These are phyloP conservation scores for Pseudopithomyces maydicus DNA, from an alignment of 2,329 filamentous ascomycete genomes.

Conservation along the genomic window DNA sequence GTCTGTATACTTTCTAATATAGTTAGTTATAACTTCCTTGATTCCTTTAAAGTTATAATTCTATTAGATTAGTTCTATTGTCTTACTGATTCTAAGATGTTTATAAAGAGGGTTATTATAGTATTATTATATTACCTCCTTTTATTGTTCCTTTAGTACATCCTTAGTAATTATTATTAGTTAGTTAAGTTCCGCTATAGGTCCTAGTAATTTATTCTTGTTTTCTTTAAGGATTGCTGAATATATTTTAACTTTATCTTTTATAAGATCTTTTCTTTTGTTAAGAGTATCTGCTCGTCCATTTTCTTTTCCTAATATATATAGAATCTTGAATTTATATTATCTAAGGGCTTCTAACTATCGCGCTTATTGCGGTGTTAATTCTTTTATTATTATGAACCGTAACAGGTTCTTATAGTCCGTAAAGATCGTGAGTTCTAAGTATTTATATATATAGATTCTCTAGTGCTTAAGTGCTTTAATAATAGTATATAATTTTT, in stretches of 20 bases:
- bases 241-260: neutral
- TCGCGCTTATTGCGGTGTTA: neutral
- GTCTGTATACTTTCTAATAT: neutral
- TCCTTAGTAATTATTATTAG: neutral
- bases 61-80: neutral
- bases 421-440: neutral
- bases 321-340: neutral
- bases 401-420: neutral
- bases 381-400: constrained; percentile 4
- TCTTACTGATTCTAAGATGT: neutral
- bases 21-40: neutral
- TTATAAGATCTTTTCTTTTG: too few relatives aligned
- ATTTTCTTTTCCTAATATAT: neutral
- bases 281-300: too few relatives aligned
- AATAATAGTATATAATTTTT: constrained; percentile 1
- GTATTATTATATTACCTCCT: neutral
- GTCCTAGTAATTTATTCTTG: neutral
- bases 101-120: neutral
- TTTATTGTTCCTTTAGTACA: neutral
- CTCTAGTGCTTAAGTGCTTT: constrained; percentile 3
- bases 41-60: neutral
- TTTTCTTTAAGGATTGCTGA: neutral
- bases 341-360: neutral
- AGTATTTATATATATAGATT: constrained; percentile 1
- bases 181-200: neutral